Conservation (phyloP, 768 basidiomycete genomes). For the Lentinula detonsa region DNA sequence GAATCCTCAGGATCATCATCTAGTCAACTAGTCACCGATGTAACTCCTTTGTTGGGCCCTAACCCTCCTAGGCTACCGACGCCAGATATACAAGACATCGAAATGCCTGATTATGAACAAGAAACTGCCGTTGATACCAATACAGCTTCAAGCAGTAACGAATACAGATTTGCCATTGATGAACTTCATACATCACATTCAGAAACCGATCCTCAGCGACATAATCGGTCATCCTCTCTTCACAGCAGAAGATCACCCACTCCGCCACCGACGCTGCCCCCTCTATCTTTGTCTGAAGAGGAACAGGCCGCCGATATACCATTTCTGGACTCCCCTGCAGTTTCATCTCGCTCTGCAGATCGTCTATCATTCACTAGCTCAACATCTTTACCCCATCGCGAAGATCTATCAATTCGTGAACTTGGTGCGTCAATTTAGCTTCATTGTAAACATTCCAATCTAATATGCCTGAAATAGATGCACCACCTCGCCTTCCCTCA, state of each 20-base stretch:
- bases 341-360: neutral
- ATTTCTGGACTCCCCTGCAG: neutral
- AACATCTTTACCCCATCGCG: neutral
- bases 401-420: neutral
- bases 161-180: conserved; percentile 38
- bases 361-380: neutral
- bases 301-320: neutral
- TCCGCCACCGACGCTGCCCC: conserved; percentile 8
- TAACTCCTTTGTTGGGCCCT: conserved; percentile 7
- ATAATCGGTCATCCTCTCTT: conserved; percentile 15
- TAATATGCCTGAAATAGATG: neutral
- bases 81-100: conserved; percentile 43
- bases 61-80: conserved; percentile 36
- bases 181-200: conserved; percentile 50
- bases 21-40: conserved; percentile 10
- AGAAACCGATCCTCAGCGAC: conserved; percentile 43
- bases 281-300: conserved; percentile 2
- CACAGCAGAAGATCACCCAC: neutral
- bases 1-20: conserved; percentile 5
- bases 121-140: conserved; percentile 15
- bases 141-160: conserved; percentile 18
- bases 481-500: conserved; percentile 5
- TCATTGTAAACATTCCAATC: neutral
- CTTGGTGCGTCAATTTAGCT: neutral
- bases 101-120: conserved; percentile 39